Evolutionary conservation across 2,329 filamentous ascomycete species (phyloP).

Genomic region (Cladophialophora yegresii): DNA sequence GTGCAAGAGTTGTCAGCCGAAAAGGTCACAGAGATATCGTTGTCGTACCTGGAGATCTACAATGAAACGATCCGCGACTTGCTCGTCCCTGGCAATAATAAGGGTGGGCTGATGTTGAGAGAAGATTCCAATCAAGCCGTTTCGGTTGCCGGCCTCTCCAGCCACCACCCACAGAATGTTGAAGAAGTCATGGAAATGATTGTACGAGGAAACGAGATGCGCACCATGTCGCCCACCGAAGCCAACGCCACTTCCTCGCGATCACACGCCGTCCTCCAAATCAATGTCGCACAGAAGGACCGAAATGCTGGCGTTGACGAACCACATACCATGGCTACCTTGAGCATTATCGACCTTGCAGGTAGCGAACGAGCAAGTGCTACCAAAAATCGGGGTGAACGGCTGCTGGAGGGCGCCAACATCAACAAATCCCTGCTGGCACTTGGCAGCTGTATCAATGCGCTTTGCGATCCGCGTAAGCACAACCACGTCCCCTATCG

Average conservation of each 20-base stretch:
- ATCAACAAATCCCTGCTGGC: constrained; percentile 98
- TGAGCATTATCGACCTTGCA: constrained; percentile 96
- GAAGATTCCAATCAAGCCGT: constrained; percentile 94
- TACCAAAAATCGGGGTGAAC: constrained; percentile 92
- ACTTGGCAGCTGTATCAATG: constrained; percentile 96
- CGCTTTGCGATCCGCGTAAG: constrained; percentile 88
- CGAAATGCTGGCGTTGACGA: constrained; percentile 90
- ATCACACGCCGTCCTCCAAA: constrained; percentile 94
- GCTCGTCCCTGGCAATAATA: constrained; percentile 79
- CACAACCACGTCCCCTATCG: constrained; percentile 94
- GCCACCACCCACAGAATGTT: constrained; percentile 86
- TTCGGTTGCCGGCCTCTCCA: constrained; percentile 85
- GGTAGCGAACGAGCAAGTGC: constrained; percentile 94
- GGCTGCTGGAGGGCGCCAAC: constrained; percentile 90
- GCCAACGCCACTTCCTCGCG: constrained; percentile 96
- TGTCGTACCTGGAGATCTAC: constrained; percentile 98
- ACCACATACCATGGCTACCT: constrained; percentile 94
- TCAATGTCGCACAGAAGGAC: constrained; percentile 93
- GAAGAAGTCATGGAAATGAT: constrained; percentile 99
- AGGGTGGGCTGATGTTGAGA: constrained; percentile 82
- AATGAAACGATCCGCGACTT: constrained; percentile 98
- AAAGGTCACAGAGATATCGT: constrained; percentile 83
- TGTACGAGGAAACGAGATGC: constrained; percentile 86
- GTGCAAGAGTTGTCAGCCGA: constrained; percentile 83
- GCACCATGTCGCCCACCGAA: constrained; percentile 94